These are phyloP conservation scores for Pichia sp. DNA, from an alignment of 1,139 yeast genomes.

Conservation along the genomic window DNA sequence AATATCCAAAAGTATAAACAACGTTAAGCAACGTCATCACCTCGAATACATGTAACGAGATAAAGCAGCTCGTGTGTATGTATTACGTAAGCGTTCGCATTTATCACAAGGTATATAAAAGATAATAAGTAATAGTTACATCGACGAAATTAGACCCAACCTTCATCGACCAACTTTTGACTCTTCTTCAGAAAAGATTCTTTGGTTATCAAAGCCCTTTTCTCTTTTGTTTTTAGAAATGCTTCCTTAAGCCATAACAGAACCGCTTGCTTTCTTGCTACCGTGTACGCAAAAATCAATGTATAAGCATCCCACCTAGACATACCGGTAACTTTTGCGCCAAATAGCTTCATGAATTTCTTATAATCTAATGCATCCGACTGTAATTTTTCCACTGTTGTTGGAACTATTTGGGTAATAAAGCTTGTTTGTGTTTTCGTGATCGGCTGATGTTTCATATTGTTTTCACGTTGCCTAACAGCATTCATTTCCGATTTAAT, in stretches of 20 bases:
- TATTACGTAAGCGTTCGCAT: background rate
- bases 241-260: constrained; percentile 26
- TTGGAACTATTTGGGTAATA: constrained; percentile 15
- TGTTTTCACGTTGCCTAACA: background rate
- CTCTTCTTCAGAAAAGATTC: constrained; percentile 3
- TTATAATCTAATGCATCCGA: constrained; percentile 14
- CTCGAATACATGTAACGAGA: background rate
- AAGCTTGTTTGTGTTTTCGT: constrained; percentile 16
- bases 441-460: constrained; percentile 2
- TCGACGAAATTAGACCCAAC: constrained; percentile 11
- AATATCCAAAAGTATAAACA: no score
- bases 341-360: constrained; percentile 25
- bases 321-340: constrained; percentile 27
- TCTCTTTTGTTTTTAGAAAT: constrained; percentile 24
- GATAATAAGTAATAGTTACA: background rate
- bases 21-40: background rate
- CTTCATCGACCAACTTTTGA: constrained; percentile 1
- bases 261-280: constrained; percentile 26
- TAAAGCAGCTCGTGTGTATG: background rate
- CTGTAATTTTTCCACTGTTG: constrained; percentile 16
- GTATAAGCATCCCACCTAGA: constrained; percentile 39
- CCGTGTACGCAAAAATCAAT: constrained; percentile 43
- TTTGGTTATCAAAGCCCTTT: constrained; percentile 16
- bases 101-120: background rate
- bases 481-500: background rate